Conservation (phyloP, 257 asterid genomes). For the Capsicum pubescens region DNA sequence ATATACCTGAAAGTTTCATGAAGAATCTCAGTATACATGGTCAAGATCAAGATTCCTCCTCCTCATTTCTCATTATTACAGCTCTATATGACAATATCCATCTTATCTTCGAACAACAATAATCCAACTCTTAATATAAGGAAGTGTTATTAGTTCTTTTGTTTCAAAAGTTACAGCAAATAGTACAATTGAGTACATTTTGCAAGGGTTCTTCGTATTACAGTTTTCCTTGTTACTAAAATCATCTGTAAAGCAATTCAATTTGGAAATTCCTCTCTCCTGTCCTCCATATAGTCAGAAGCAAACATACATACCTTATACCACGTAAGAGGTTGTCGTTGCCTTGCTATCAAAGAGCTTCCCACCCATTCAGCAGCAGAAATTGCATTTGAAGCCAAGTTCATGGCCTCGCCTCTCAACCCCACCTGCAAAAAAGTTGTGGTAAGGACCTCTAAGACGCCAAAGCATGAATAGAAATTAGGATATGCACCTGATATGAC, state of each 20-base stretch:
- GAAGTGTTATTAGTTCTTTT: not conserved
- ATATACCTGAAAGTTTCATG: conserved; percentile 57
- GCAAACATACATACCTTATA: conserved; percentile 63
- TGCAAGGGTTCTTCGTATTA: not conserved
- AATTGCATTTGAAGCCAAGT: conserved; percentile 59
- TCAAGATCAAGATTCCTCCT: conserved; percentile 20
- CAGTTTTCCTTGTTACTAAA: not conserved
- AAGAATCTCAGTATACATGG: conserved; percentile 12
- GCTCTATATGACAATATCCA: not conserved
- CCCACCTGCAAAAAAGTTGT: conserved; percentile 58
- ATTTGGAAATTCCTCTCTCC: not conserved
- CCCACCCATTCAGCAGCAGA: conserved; percentile 68
- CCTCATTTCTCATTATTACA: not conserved
- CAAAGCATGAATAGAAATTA: conserved; percentile 24
- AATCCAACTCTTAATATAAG: not conserved
- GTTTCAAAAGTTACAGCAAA: not conserved
- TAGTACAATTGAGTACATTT: not conserved
- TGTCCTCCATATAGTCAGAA: not conserved
- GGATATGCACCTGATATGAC: conserved; percentile 78
- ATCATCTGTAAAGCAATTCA: not conserved
- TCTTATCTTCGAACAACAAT: not conserved
- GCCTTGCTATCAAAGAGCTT: conserved; percentile 50
- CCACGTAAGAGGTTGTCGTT: conserved; percentile 83
- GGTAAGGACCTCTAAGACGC: not conserved
- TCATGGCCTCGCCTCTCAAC: conserved; percentile 80